Evolutionary conservation across 768 basidiomycete species (phyloP).

Genomic region (Leccinum variicolor): DNA sequence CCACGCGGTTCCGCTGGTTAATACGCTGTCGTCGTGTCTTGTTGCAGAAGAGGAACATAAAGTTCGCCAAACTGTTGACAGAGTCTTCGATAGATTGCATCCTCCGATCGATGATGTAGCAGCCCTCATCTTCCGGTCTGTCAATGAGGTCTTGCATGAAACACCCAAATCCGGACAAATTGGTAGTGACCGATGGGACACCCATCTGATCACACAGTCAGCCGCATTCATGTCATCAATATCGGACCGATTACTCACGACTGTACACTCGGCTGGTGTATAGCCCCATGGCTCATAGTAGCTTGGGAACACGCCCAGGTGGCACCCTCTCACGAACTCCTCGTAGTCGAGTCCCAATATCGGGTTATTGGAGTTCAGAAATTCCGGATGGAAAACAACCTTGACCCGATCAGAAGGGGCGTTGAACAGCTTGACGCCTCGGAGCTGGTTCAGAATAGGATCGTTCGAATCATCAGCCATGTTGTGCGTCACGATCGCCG

Average conservation of each 20-base stretch:
- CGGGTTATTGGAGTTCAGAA: slow-evolving; percentile 96
- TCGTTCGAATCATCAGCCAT: slow-evolving; percentile 93
- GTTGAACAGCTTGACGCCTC: slow-evolving; percentile 94
- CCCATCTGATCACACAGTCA: slow-evolving; percentile 68
- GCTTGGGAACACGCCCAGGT: slow-evolving; percentile 96
- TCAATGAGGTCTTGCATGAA: slow-evolving; percentile 99
- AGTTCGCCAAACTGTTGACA: slow-evolving; percentile 74
- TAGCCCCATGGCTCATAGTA: slow-evolving; percentile 98
- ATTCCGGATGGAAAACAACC: slow-evolving; percentile 97
- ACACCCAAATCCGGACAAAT: slow-evolving; percentile 95
- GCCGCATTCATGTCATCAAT: background rate
- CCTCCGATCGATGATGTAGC: slow-evolving; percentile 94
- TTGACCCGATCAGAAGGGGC: slow-evolving; percentile 86
- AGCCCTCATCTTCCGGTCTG: slow-evolving; percentile 89
- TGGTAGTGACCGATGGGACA: slow-evolving; percentile 95
- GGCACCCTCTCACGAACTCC: slow-evolving; percentile 97
- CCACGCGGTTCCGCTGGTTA: slow-evolving; percentile 98
- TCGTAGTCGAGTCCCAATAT: slow-evolving; percentile 97
- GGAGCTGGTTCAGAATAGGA: slow-evolving; percentile 92
- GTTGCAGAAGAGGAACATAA: slow-evolving; percentile 70
- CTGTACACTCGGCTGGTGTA: slow-evolving; percentile 98
- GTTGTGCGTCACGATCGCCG: slow-evolving; percentile 97
- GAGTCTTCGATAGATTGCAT: slow-evolving; percentile 89
- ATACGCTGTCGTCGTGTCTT: slow-evolving; percentile 96
- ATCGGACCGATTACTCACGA: slow-evolving; percentile 49